Base-by-base conservation (phyloP, 2,329 filamentous ascomycete species). In the Fusarium oligoseptatum region DNA sequence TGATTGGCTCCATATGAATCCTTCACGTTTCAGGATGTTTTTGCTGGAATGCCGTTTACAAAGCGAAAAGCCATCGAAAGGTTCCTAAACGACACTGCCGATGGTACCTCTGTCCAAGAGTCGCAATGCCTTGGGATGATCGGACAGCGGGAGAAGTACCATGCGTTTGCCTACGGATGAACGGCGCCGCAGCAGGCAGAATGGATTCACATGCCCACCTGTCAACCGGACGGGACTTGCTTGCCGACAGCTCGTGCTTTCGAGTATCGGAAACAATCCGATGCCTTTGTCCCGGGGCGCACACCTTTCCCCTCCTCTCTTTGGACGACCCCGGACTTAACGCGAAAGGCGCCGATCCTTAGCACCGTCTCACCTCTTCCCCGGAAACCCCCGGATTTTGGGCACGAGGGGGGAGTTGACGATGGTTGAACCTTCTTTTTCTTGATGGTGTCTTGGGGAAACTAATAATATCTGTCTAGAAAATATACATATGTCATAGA, bases 21-120 rank as follows among this genome's bases (percentile, higher is more conserved):
- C 1, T 39, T 58, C 58, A 74, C 56, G 71, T 74, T 68, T 58
- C 52, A 29, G 32, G 45, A 24, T 36, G 34, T n/a, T 29, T 20
- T 36, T n/a, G 17, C 36, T 64, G 68, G 71, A 71, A 72, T 73
- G 71, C 67, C 60, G 67, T 74, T 71, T 22, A 43, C 27, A n/a
- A 58, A 50, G 34, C 32, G 15, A 34, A 64, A 69, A 37, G 24
- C 45, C 48, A 62, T 56, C 29, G 11, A 41, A 15, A 24, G 39
- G 20, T 17, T 37, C 10, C 24, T 32, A 14, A 39, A 52, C 22
- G 22, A 9, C 34, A 17, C 8, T 22, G 27, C 32, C 14, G 17
- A 61, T 48, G 32, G 20, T 15, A 29, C 24, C 22, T 22, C 22
- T 22, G 22, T 22, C 22, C 22, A 22, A 22, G 22, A 22, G 22